Base-by-base conservation (phyloP, 169 alveolate genomes). In the Cryptosporidium baileyi region DNA sequence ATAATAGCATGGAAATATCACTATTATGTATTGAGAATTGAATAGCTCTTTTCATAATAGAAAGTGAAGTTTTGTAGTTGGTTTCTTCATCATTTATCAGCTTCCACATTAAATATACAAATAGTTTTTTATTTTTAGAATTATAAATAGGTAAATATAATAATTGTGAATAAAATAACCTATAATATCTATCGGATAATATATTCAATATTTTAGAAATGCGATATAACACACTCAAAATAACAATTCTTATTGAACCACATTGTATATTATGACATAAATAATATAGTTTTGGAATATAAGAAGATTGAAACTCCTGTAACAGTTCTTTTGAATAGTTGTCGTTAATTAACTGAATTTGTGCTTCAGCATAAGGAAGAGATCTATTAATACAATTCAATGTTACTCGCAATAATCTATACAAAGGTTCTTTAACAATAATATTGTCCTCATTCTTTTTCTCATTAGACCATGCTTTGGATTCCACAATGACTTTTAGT, bases 301-400 rank as follows among this genome's bases (percentile, higher is more conserved):
- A 74, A 22, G 32, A 19, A 4, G 65, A 52, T 26, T 74, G 74
- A 38, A 74, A 74, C 26, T 74, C 67, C 38, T 74, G 60, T 26
- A 57, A 36, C 30, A 74, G 32, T 15, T 57, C 40, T 7, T 74
- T 74, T 3, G 85, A 54, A 5, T 38, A 51, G 13, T 51, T 32
- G 11, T 57, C 40, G 38, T 74, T 74, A 22, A 51, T 34, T 57
- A 57, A 24, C 41, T 36, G 49, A 8, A 74, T 74, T 32, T 74
- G 85, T 7, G 74, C 26, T 38, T 74, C 85, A 13, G 85, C 85
- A 54, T 74, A 74, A 36, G 85, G 85, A 9, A 74, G 24, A 9
- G 85, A 74, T 15, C 85, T 74, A 36, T 57, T 74, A 13, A 74
- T 74, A 19, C 85, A 51, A 36, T 74, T 74, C 32, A 74, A 54